Evolutionary conservation across 768 basidiomycete species (phyloP).

Genomic region (Serendipita vermifera): DNA sequence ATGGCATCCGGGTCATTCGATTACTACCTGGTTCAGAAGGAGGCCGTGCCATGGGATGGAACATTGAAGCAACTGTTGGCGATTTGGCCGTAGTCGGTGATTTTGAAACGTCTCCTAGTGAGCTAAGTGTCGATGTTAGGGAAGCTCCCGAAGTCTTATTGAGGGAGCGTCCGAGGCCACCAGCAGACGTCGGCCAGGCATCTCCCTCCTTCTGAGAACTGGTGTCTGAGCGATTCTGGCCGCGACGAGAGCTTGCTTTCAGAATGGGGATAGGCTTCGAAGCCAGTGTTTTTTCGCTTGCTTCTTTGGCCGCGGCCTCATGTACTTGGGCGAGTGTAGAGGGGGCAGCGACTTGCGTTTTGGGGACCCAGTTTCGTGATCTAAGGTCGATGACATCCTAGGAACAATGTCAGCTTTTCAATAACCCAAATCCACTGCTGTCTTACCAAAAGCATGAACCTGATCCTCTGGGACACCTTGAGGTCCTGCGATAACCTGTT

Average conservation of each 20-base stretch:
- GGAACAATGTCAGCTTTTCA: not conserved
- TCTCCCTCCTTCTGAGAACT: slow-evolving; percentile 53
- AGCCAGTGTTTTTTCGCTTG: not conserved
- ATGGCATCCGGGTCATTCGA: slow-evolving; percentile 34
- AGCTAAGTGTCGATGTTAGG: slow-evolving; percentile 71
- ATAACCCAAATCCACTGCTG: not conserved
- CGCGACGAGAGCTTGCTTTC: slow-evolving; percentile 73
- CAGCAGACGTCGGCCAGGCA: slow-evolving; percentile 54
- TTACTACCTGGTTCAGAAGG: slow-evolving; percentile 46
- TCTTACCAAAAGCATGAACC: slow-evolving; percentile 34
- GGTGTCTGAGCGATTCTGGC: slow-evolving; percentile 52
- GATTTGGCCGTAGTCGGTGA: slow-evolving; percentile 52
- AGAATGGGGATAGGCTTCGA: not conserved
- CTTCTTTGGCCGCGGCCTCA: slow-evolving; percentile 27
- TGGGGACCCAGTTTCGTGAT: slow-evolving; percentile 64
- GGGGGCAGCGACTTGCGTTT: slow-evolving; percentile 62
- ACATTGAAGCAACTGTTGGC: slow-evolving; percentile 67
- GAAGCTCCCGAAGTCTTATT: slow-evolving; percentile 41
- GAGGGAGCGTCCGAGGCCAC: slow-evolving; percentile 23
- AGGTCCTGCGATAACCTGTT: slow-evolving; percentile 21
- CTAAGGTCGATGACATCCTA: slow-evolving; percentile 89
- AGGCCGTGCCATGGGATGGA: slow-evolving; percentile 22
- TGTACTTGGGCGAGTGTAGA: slow-evolving; percentile 83
- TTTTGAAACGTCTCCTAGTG: slow-evolving; percentile 52
- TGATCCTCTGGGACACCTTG: slow-evolving; percentile 26